Percentiles rank a stretch among this genome's conserved stretches.
These are phyloP conservation scores for Trichoderma cornu-damae DNA, from an alignment of 2,329 filamentous ascomycete genomes.

Conservation along the genomic window DNA sequence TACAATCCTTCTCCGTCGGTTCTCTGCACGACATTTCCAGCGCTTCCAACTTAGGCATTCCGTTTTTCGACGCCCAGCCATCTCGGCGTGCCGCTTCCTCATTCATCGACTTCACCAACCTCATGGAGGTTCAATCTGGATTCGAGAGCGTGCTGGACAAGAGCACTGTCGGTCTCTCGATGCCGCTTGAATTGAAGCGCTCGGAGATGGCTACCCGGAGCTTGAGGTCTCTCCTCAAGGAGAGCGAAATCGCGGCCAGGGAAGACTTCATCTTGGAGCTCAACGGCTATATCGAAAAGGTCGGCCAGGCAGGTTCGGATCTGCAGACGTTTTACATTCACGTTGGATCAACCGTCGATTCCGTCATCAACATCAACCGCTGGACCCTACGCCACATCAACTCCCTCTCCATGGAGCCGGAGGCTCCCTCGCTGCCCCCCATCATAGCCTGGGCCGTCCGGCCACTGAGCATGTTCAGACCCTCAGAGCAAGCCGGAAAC, in stretches of 20 bases:
- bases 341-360: constrained; percentile 68
- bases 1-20: constrained; percentile 52
- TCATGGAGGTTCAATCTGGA: constrained; percentile 68
- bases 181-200: constrained; percentile 75
- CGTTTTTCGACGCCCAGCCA: constrained; percentile 52
- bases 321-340: constrained; percentile 72
- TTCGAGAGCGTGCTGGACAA: constrained; percentile 72
- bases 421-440: constrained; percentile 32
- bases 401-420: constrained; percentile 44
- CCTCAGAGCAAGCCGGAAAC: constrained; percentile 42
- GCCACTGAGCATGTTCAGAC: constrained; percentile 59
- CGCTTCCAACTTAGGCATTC: constrained; percentile 53
- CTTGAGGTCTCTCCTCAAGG: constrained; percentile 64
- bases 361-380: constrained; percentile 67
- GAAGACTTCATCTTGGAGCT: constrained; percentile 72
- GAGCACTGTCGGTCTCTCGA: constrained; percentile 57
- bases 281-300: constrained; percentile 67
- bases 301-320: constrained; percentile 58
- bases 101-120: constrained; percentile 63
- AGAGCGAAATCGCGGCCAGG: constrained; percentile 61
- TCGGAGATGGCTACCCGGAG: constrained; percentile 71
- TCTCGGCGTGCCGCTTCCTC: constrained; percentile 25
- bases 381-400: constrained; percentile 69
- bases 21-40: constrained; percentile 67
- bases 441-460: constrained; percentile 40